Evolutionary conservation across 345 rosid species (phyloP), one percentile per base, ranked within the genome.

Genomic region (Citrus maxima): DNA sequence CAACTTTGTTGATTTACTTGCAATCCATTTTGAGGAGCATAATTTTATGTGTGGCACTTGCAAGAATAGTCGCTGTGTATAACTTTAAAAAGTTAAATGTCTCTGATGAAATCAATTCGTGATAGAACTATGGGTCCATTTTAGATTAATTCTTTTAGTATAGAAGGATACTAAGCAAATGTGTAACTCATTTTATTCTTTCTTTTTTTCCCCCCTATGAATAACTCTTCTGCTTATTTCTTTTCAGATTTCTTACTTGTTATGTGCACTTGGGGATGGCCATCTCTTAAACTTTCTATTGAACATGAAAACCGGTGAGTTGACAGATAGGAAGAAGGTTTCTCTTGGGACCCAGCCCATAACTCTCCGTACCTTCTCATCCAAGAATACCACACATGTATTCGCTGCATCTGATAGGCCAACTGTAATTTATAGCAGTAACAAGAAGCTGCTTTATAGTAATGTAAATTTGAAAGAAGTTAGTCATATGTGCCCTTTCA

Each of bases 381-480:
- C 99, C 49, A 97, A 97, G 87, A 93, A 82, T 46, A 82, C 98
- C 19, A 91, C 95, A 40, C 96, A 93, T 79, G 98, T 97, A 80
- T 97, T 97, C 78, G 98, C 98, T 61, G 98, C 97, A 69, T 97
- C 98, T 60, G 98, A 97, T 84, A 88, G 99, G 86, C 98, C 99
- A 79, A 91, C 98, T 3, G 98, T 93, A 63, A 94, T 93, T 80
- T 97, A 97, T 84, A 97, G 98, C 84, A 97, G 99, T 80, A 97
- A 94, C 87, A 97, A 93, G 85, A 97, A 97, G 78, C 89, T 97
- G 60, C 88, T 97, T 16, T 97, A 94, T 81, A 94, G 98, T 90
- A 97, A 95, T 82, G 98, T 97, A 72, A 95, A 93, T 87, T 86
- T 92, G 65, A 95, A 92, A 87, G 98, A 93, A 93, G 99, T 95